Conservation (phyloP, 805 yeast species). For the Candida mattraensis region DNA sequence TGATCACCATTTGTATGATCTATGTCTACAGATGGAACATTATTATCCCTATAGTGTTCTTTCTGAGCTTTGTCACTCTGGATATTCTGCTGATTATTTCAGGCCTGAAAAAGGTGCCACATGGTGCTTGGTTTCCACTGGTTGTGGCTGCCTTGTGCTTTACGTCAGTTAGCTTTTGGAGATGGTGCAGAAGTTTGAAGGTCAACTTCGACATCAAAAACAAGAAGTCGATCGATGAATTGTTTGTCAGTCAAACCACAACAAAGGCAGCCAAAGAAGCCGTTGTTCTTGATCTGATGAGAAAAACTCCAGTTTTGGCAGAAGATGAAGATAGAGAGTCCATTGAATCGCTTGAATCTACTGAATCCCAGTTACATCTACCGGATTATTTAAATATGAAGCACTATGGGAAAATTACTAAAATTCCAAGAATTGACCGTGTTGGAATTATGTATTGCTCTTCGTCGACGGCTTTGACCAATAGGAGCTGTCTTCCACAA, state of each 20-base stretch:
- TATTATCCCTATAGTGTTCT: constrained; percentile 36
- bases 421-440: constrained; percentile 33
- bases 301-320: not conserved
- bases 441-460: constrained; percentile 45
- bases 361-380: constrained; percentile 1
- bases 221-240: constrained; percentile 28
- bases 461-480: constrained; percentile 35
- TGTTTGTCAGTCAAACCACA: constrained; percentile 29
- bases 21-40: constrained; percentile 44
- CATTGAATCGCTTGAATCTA: constrained; percentile 5
- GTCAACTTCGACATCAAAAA: constrained; percentile 37
- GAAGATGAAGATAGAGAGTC: constrained; percentile 2
- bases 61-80: constrained; percentile 44
- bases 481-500: constrained; percentile 47
- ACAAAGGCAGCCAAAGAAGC: constrained; percentile 23
- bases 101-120: constrained; percentile 50
- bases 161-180: constrained; percentile 44
- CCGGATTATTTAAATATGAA: constrained; percentile 5
- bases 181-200: constrained; percentile 44
- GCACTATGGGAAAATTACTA: constrained; percentile 7
- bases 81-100: constrained; percentile 48
- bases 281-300: constrained; percentile 20
- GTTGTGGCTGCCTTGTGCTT: constrained; percentile 42
- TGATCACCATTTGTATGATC: constrained; percentile 45
- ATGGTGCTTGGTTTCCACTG: constrained; percentile 65